Evolutionary conservation across 2,329 filamentous ascomycete genomes (phyloP), one percentile per base, ranked within the genome.

Genomic region (Xenoacremonium recifei): DNA sequence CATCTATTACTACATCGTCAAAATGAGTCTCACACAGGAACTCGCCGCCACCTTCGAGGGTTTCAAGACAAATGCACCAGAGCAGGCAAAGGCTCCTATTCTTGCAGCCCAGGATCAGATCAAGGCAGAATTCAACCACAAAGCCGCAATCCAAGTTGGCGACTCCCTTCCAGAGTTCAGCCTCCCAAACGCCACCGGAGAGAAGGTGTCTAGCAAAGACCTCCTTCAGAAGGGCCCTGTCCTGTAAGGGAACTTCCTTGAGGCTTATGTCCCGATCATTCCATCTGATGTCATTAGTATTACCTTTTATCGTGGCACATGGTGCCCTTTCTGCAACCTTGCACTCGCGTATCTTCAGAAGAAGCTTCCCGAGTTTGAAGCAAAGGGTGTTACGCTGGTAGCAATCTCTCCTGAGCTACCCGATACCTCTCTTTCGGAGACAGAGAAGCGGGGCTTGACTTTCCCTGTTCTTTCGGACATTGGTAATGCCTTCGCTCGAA

Each of bases 261-360:
- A n/a, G n/a, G n/a, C n/a, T n/a, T n/a, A n/a, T n/a, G n/a, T n/a
- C n/a, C n/a, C n/a, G n/a, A n/a, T n/a, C n/a, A n/a, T n/a, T n/a
- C n/a, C n/a, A n/a, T 10, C 29, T 31, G n/a, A 31, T 15, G 13
- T 15, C 29, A 9, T 15, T 15, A 31, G 29, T 20, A 58, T 73
- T 33, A 67, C 64, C n/a, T 73, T 73, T 57, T 72, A 73, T 57
- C 70, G 70, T 35, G 69, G 69, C 13, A 57, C 60, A 38, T 73
- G 70, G 70, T 74, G 70, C 43, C 69, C 70, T 1, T 72, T 60
- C 59, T 73, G 70, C 60, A 72, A 71, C 53, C 37, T 72, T 13
- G 59, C 61, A 2, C 53, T 72, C 16, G 53, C 40, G 5, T 55
- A 57, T 16, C 52, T 71, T 1, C 68, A 71, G 43, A 51, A 59